Conservation (phyloP, 106 monocot species). For the Ottelia alismoides region DNA sequence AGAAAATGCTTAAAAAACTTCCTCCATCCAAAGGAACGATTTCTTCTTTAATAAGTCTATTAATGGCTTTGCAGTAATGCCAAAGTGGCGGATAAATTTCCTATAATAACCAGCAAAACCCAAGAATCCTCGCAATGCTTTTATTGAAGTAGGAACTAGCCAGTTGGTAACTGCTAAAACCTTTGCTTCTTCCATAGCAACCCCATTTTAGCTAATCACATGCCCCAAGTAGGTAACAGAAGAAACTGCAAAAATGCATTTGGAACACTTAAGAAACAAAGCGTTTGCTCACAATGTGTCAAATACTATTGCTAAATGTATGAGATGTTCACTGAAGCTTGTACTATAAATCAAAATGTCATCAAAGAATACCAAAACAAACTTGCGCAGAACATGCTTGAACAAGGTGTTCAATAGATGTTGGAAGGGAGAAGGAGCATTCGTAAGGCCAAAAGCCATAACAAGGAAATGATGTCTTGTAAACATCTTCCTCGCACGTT, state of each 20-base stretch:
- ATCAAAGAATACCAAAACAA: background rate
- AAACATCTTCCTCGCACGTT: background rate
- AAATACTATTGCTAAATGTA: background rate
- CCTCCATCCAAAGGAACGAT: background rate
- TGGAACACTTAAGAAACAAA: background rate
- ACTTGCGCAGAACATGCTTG: background rate
- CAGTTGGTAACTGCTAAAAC: background rate
- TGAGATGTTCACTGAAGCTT: background rate
- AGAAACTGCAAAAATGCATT: background rate
- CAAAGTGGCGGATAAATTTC: background rate
- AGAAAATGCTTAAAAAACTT: background rate
- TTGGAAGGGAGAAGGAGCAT: slow-evolving; percentile 5
- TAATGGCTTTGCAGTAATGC: background rate
- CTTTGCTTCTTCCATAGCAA: background rate
- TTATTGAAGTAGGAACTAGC: background rate
- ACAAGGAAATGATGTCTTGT: background rate
- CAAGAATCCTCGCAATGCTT: slow-evolving; percentile 2
- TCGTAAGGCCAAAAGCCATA: slow-evolving; percentile 12
- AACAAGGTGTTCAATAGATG: background rate
- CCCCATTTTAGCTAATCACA: background rate
- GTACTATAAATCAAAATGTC: slow-evolving; percentile 5
- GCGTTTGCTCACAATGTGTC: background rate
- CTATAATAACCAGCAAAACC: slow-evolving; percentile 3
- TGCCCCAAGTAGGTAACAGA: background rate
- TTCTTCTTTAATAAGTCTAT: slow-evolving; percentile 7